phyloP scores from a whole-genome alignment of 108 stramenopile species.

The Cylindrotheca closterium region DNA sequence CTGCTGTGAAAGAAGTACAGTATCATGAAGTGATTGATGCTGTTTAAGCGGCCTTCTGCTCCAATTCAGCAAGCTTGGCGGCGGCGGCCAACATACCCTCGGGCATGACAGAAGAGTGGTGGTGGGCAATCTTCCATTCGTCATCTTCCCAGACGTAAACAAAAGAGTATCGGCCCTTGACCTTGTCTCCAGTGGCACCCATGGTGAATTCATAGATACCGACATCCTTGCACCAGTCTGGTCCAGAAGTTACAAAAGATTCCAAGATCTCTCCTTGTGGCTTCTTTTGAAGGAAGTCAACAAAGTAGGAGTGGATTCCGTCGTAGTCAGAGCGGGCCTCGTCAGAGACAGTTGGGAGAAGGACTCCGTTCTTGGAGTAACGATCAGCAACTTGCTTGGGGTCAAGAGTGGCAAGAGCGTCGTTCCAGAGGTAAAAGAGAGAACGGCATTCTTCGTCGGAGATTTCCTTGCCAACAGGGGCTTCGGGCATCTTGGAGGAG shows the following conservation, averaged over 20 bases:
- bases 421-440: slow-evolving; percentile 54
- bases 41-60: no score
- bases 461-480: no score
- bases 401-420: slow-evolving; percentile 51
- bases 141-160: slow-evolving; percentile 18
- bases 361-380: slow-evolving; percentile 48
- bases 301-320: slow-evolving; percentile 52
- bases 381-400: slow-evolving; percentile 42
- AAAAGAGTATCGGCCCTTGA: slow-evolving; percentile 29
- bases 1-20: no score
- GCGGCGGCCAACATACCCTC: no score
- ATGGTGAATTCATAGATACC: slow-evolving; percentile 44
- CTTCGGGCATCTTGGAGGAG: no score
- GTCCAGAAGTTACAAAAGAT: slow-evolving; percentile 14
- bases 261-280: slow-evolving; percentile 33
- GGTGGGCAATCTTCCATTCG: no score
- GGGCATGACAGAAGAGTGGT: no score
- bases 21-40: no score
- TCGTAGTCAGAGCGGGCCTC: slow-evolving; percentile 41
- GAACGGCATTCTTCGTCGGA: slow-evolving; percentile 37
- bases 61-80: no score
- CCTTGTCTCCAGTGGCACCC: slow-evolving; percentile 11
- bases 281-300: slow-evolving; percentile 45
- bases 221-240: slow-evolving; percentile 25
- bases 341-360: slow-evolving; percentile 47